Evolutionary conservation across 768 basidiomycete genomes (phyloP).

Genomic region (Termitomyces sp.): DNA sequence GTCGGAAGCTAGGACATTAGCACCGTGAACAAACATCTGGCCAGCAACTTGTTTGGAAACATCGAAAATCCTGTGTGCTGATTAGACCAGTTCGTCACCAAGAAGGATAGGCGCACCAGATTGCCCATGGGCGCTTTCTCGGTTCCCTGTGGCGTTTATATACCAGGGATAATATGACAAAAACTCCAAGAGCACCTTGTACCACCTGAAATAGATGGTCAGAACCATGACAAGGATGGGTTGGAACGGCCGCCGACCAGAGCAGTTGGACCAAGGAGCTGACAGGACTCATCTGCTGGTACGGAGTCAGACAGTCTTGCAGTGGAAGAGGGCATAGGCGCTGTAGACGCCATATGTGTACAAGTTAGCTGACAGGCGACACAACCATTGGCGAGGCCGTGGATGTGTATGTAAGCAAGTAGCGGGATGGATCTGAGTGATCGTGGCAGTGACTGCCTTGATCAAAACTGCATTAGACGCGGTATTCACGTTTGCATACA

Average conservation of each 20-base stretch:
- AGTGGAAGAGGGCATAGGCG: background rate
- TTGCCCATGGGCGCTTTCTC: slow-evolving; percentile 84
- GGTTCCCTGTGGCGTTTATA: slow-evolving; percentile 86
- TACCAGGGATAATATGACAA: slow-evolving; percentile 84
- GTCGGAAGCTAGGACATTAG: slow-evolving; percentile 76
- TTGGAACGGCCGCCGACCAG: slow-evolving; percentile 29
- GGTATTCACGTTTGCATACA: background rate
- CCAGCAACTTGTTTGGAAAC: slow-evolving; percentile 90
- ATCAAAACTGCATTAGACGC: background rate
- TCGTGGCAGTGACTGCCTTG: too few species aligned
- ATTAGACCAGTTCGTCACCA: slow-evolving; percentile 7
- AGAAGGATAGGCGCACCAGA: slow-evolving; percentile 56
- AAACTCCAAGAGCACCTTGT: slow-evolving; percentile 82
- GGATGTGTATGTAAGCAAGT: slow-evolving; percentile 9
- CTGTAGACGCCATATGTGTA: slow-evolving; percentile 1
- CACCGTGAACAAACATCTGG: slow-evolving; percentile 73
- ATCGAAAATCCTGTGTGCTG: slow-evolving; percentile 72
- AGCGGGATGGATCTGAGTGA: background rate
- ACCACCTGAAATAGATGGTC: slow-evolving; percentile 58
- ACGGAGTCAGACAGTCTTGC: slow-evolving; percentile 16
- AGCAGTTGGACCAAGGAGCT: slow-evolving; percentile 46
- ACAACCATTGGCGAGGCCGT: background rate
- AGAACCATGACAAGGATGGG: slow-evolving; percentile 40
- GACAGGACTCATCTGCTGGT: slow-evolving; percentile 47
- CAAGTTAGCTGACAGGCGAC: background rate